Base-by-base conservation (phyloP, 2,329 filamentous ascomycete genomes). In the Pseudocercospora crystallina region DNA sequence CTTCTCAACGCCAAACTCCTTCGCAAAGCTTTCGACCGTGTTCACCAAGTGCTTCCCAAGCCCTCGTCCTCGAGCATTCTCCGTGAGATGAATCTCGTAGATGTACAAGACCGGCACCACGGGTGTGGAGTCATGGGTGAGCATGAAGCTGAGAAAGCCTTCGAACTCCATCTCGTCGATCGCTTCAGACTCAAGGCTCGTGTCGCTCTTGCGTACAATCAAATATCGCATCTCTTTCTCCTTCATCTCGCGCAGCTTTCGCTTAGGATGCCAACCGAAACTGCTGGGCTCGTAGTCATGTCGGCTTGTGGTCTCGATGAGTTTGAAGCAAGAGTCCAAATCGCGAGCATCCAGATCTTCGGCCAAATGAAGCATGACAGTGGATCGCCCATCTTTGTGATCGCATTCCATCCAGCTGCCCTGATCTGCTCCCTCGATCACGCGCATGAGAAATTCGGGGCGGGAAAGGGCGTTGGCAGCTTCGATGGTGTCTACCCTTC, bases 1-100 rank as follows among this genome's bases (percentile, higher is more conserved):
- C 69, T 89, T 89, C n/a, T 73, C 69, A 32, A 86, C 74, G 0
- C 74, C 73, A 15, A 85, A 77, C 47, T 76, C 76, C 15, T 68
- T 56, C 7, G 81, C 86, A 4, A 84, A 73, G 4, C 65, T 64
- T 40, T 79, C 76, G 7, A 82, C 76, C 51, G 81, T 71, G 1
- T 68, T 62, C 73, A 91, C 81, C 34, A 91, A 73, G 10, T 76
- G 69, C 10, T 65, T 73, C 1, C 83, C 86, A 2, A 91, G 71
- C 0, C 87, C 86, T 11, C 67, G 81, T 72, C 84, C 77, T 58
- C 81, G 79, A 4, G 87, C 65, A 1, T 73, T 69, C 1, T 76
- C 70, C 33, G 74, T 69, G 2, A 91, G 76, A 63, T 92, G 87
- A 32, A 92, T 82, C 70, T 92, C 87, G 66, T 90, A 92, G 67